These are phyloP conservation scores for Raphanus raphanistrum DNA, from an alignment of 345 rosid genomes.

Conservation along the genomic window DNA sequence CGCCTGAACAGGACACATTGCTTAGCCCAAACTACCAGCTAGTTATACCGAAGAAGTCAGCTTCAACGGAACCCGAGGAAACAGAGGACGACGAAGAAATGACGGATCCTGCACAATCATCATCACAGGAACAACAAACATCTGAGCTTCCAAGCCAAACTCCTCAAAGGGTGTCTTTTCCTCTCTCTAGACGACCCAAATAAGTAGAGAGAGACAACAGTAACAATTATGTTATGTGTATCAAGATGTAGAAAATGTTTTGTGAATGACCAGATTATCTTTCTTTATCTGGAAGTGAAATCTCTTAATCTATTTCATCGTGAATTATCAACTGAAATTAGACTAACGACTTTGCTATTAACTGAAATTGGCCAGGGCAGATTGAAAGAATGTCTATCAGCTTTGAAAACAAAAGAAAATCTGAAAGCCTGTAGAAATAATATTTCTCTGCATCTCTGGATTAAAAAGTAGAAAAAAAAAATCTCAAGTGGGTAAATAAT, in stretches of 20 bases:
- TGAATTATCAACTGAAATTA: neutral
- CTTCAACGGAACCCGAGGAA: slow-evolving; percentile 62
- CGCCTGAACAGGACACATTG: slow-evolving; percentile 81
- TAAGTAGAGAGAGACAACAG: slow-evolving; percentile 23
- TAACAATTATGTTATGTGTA: neutral
- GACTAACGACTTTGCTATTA: too few relatives aligned
- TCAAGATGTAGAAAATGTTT: neutral
- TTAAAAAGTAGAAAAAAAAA: too few relatives aligned
- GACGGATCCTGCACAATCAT: slow-evolving; percentile 46
- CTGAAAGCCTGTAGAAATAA: too few relatives aligned
- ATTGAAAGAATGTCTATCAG: neutral
- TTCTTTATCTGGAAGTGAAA: neutral
- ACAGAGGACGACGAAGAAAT: slow-evolving; percentile 76
- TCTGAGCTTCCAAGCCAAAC: slow-evolving; percentile 47
- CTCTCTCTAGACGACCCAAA: slow-evolving; percentile 57
- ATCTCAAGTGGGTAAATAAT: too few relatives aligned
- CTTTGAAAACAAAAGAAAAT: too few relatives aligned
- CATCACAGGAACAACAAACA: slow-evolving; percentile 43
- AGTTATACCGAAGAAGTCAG: slow-evolving; percentile 57
- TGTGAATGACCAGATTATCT: neutral
- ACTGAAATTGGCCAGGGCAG: neutral
- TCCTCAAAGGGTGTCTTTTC: slow-evolving; percentile 77
- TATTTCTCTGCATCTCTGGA: too few relatives aligned
- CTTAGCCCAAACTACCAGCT: slow-evolving; percentile 83
- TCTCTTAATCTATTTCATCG: neutral